Percentiles rank a stretch among this genome's conserved stretches.
Conservation (phyloP, 2,329 filamentous ascomycete species). For the Esteya vermicola region DNA sequence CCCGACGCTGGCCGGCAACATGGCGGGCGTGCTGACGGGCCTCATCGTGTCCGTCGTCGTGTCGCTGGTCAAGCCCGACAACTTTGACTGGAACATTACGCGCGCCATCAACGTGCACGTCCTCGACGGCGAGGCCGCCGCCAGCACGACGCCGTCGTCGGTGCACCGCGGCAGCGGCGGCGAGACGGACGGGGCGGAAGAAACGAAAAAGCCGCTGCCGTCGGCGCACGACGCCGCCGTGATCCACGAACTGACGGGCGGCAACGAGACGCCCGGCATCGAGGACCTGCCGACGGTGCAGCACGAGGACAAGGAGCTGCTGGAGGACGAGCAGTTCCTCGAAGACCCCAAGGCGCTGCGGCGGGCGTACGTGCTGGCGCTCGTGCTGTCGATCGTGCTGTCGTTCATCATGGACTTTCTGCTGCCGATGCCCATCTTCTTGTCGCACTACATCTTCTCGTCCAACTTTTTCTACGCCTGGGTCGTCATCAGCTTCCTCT, state of each 20-base stretch:
- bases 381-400: too few species aligned
- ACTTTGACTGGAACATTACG: conserved; percentile 11
- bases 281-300: background rate
- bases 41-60: background rate
- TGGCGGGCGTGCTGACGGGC: background rate
- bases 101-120: conserved; percentile 13
- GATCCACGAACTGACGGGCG: background rate
- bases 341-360: background rate
- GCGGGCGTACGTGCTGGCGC: too few species aligned
- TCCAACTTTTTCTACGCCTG: conserved; percentile 1
- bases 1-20: too few species aligned
- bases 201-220: background rate
- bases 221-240: background rate
- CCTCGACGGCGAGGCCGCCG: background rate
- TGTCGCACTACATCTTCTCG: background rate
- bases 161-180: background rate
- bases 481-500: background rate
- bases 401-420: background rate
- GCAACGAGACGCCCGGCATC: background rate
- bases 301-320: background rate
- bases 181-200: background rate
- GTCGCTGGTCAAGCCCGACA: background rate
- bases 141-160: background rate
- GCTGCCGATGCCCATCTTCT: background rate
- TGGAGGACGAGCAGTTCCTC: background rate